These are phyloP conservation scores for Colletotrichum agaves DNA, from an alignment of 2,329 filamentous ascomycete species.

Conservation along the genomic window DNA sequence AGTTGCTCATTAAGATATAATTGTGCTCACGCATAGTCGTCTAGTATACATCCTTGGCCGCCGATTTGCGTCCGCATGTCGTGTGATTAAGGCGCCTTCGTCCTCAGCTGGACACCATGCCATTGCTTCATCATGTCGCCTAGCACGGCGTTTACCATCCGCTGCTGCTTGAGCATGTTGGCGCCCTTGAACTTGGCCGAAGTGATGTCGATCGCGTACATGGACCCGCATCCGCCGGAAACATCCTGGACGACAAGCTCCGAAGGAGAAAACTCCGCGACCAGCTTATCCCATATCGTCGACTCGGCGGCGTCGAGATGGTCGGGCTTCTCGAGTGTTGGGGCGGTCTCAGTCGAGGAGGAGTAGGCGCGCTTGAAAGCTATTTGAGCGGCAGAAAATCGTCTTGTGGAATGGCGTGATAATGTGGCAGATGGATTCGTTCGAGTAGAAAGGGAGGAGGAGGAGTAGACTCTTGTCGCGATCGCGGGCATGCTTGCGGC, in stretches of 20 bases:
- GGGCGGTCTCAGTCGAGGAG: background rate
- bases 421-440: background rate
- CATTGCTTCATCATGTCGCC: constrained; percentile 81
- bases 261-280: constrained; percentile 60
- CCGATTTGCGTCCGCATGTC: background rate
- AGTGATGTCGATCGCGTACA: constrained; percentile 86
- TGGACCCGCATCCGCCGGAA: constrained; percentile 84
- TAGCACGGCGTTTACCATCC: constrained; percentile 80
- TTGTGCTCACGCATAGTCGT: constrained; percentile 22
- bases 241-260: constrained; percentile 78
- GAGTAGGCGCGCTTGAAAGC: constrained; percentile 23
- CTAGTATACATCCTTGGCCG: constrained; percentile 21
- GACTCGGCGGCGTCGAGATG: constrained; percentile 67
- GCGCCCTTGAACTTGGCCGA: constrained; percentile 77
- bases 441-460: background rate
- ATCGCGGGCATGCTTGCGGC: constrained; percentile 53
- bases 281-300: constrained; percentile 66
- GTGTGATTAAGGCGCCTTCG: constrained; percentile 60
- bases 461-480: constrained; percentile 47
- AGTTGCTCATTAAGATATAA: constrained; percentile 4
- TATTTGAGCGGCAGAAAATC: background rate
- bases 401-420: background rate
- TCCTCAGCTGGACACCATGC: constrained; percentile 86
- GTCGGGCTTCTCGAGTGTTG: constrained; percentile 55
- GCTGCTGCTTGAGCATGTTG: constrained; percentile 82